Evolutionary conservation across 768 basidiomycete species (phyloP).

Genomic region (Kwoniella sp.): DNA sequence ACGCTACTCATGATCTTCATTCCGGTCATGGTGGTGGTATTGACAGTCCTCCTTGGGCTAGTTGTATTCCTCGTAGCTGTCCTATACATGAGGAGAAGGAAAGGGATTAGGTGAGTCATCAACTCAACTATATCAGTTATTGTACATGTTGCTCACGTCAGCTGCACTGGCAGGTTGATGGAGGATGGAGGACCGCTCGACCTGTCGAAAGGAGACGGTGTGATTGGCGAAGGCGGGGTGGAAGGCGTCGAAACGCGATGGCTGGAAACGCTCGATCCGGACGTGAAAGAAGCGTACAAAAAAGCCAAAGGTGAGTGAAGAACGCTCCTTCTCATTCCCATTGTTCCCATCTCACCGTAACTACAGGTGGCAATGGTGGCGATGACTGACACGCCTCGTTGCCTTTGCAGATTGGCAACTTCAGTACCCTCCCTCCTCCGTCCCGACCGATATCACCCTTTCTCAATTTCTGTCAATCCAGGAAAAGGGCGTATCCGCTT

Average conservation of each 20-base stretch:
- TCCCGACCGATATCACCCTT: constrained; percentile 94
- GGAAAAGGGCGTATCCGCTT: constrained; percentile 98
- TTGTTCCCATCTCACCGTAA: background rate
- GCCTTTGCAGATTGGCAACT: constrained; percentile 61
- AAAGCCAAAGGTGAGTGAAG: constrained; percentile 76
- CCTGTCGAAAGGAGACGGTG: constrained; percentile 81
- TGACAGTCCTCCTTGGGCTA: constrained; percentile 88
- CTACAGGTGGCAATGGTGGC: too few species aligned
- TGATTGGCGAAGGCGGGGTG: constrained; percentile 89
- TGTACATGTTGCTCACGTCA: constrained; percentile 49
- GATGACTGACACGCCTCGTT: background rate
- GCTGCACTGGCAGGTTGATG: constrained; percentile 67
- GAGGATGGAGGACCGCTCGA: constrained; percentile 92
- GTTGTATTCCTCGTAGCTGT: constrained; percentile 88
- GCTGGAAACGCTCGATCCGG: constrained; percentile 79
- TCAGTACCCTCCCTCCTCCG: constrained; percentile 88
- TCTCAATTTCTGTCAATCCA: constrained; percentile 99
- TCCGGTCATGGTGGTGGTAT: constrained; percentile 89
- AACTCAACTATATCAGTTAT: constrained; percentile 52
- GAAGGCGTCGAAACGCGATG: constrained; percentile 89
- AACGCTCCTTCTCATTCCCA: too few species aligned
- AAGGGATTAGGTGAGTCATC: constrained; percentile 47
- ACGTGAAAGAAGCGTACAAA: constrained; percentile 69
- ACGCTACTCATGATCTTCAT: constrained; percentile 65
- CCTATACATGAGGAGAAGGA: constrained; percentile 65